Evolutionary conservation across 1,284 basidiomycete species (phyloP), one percentile per base, ranked within the genome.

Genomic region (Peniophora sp.): DNA sequence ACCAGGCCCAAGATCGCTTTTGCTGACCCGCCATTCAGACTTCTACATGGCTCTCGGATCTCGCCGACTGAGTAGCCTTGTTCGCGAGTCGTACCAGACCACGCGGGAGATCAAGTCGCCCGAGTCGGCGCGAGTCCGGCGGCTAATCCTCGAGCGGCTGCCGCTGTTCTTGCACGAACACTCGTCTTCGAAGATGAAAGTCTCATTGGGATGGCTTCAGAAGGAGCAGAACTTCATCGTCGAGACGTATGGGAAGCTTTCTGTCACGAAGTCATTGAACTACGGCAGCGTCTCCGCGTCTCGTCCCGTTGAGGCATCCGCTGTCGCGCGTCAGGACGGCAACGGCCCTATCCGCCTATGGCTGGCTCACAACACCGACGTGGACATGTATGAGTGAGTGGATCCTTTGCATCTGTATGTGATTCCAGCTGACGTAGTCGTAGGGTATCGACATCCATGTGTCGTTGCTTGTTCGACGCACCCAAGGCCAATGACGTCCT

Each of bases 161-260:
- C 92, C 93, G 0, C 73, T 99, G 32, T 98, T 98, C 71, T 72
- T 98, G 8, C 88, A 97, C 50, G 94, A 97, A 60, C 87, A 92
- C 52, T 83, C 81, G 0, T 84, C 91, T 60, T 74, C 82, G 2
- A 75, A 77, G 32, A 83, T 86, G 1, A 77, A 79, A 24, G 75
- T 89, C 27, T 79, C 87, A 5, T 79, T 81, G 47, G 81, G 80
- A 15, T 92, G 88, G 87, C 70, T 98, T 39, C 83, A 80, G 47
- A 73, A 78, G 17, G 74, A 78, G 8, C 73, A 71, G 44, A 88
- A 89, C 63, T 96, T 87, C 57, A 71, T 85, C 49, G 88, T 92
- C 48, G 80, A 74, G 56, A 72, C 74, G 9, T 88, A 79, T 60
- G 75, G 76, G 1, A 85, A 80, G 59, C 62, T 89, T 51, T 64